Conservation (phyloP, 768 basidiomycete genomes). For the Pholiota molesta region DNA sequence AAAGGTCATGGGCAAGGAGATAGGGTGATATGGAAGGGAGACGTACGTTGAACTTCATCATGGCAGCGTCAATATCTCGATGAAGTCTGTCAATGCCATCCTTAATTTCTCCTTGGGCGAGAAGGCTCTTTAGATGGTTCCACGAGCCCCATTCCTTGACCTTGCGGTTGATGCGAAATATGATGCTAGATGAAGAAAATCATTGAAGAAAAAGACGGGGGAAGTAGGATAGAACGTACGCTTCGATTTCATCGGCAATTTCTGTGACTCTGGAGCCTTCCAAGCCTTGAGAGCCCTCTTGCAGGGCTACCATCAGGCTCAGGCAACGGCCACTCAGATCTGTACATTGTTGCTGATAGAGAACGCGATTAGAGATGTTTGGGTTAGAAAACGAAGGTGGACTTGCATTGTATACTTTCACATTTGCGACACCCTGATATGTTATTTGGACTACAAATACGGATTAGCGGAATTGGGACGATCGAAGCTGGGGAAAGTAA, state of each 20-base stretch:
- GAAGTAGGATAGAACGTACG: constrained; percentile 25
- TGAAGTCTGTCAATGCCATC: constrained; percentile 41
- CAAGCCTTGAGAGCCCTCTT: constrained; percentile 34
- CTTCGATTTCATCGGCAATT: constrained; percentile 37
- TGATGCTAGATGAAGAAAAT: constrained; percentile 26
- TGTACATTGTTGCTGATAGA: constrained; percentile 38
- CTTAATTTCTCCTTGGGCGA: constrained; percentile 42
- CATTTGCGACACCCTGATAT: constrained; percentile 33
- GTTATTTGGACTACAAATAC: constrained; percentile 30
- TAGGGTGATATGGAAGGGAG: background rate
- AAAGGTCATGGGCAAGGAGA: constrained; percentile 1
- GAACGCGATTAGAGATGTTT: background rate
- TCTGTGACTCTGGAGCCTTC: constrained; percentile 32
- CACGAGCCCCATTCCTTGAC: constrained; percentile 39
- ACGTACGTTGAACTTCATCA: constrained; percentile 40
- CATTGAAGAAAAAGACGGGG: background rate
- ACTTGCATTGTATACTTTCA: constrained; percentile 42
- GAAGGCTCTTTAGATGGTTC: constrained; percentile 38
- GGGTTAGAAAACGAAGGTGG: no score
- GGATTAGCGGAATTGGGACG: constrained; percentile 1
- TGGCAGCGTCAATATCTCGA: constrained; percentile 38
- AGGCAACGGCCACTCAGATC: constrained; percentile 36
- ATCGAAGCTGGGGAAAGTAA: background rate
- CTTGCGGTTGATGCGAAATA: constrained; percentile 32
- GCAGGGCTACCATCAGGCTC: constrained; percentile 33